Conservation (phyloP, 768 basidiomycete genomes). For the Termitomyces sp. region DNA sequence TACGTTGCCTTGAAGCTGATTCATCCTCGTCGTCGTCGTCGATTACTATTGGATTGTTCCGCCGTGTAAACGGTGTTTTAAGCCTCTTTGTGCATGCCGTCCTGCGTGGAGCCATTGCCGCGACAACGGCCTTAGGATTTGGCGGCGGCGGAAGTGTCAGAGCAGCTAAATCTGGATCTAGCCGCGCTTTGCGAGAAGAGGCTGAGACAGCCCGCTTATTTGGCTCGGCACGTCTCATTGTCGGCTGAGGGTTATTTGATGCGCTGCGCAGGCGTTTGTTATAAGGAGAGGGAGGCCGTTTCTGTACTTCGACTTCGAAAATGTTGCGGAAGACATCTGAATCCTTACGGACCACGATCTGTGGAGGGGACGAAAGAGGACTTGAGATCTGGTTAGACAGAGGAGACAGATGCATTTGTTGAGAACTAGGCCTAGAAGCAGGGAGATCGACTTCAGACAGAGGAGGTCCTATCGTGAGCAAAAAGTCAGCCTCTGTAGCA, state of each 20-base stretch:
- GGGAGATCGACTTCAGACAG: not conserved
- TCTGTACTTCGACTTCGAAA: slow-evolving; percentile 7
- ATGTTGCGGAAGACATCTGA: slow-evolving; percentile 9
- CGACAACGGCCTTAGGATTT: not conserved
- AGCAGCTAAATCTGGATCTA: slow-evolving; percentile 7
- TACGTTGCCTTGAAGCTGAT: not conserved
- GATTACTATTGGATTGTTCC: not conserved
- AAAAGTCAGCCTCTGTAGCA: not conserved
- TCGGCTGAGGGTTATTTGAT: slow-evolving; percentile 4
- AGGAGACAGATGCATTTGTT: slow-evolving; percentile 4
- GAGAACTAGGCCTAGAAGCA: not conserved
- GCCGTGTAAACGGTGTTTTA: not conserved
- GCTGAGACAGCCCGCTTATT: slow-evolving; percentile 5
- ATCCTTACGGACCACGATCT: slow-evolving; percentile 1
- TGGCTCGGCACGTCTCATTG: not conserved
- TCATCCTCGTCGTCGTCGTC: slow-evolving; percentile 3
- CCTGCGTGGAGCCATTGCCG: not conserved
- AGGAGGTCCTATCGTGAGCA: slow-evolving; percentile 5
- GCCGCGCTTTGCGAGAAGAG: not conserved
- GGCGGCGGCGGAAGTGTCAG: slow-evolving; percentile 11
- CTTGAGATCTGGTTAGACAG: slow-evolving; percentile 7
- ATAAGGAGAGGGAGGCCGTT: slow-evolving; percentile 7
- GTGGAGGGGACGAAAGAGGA: slow-evolving; percentile 11
- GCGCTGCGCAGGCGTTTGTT: slow-evolving; percentile 12
- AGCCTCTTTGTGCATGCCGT: not conserved